Percentiles rank a stretch among this genome's conserved stretches.
Conservation (phyloP, 139 green algal species). For the Zygnema cylindricum region DNA sequence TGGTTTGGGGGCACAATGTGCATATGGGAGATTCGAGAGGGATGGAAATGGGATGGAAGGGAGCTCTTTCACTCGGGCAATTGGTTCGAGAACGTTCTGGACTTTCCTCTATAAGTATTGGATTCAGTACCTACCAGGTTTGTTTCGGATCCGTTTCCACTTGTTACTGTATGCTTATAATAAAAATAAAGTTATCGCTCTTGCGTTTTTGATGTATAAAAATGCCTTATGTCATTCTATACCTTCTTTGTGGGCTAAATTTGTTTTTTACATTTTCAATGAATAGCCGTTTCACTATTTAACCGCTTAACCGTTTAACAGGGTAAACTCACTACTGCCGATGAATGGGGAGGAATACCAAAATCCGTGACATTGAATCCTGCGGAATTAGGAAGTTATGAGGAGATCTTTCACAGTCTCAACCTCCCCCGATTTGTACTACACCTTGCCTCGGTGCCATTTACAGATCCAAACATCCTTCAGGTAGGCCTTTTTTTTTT, state of each 20-base stretch:
- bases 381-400: slow-evolving; percentile 43
- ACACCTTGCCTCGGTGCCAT: neutral
- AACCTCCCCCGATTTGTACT: neutral
- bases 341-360: slow-evolving; percentile 66
- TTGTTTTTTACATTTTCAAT: no score
- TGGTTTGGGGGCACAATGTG: slow-evolving; percentile 73
- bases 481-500: neutral
- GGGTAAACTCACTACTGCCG: slow-evolving; percentile 69
- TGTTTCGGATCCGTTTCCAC: no score
- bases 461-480: neutral
- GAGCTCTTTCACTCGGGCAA: slow-evolving; percentile 74
- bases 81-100: slow-evolving; percentile 62
- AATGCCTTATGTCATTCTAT: slow-evolving; percentile 8
- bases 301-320: no score
- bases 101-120: neutral
- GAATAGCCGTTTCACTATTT: no score
- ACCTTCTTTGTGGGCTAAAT: no score
- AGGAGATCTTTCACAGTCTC: slow-evolving; percentile 39
- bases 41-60: slow-evolving; percentile 71
- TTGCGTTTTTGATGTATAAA: no score
- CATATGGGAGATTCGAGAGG: slow-evolving; percentile 73
- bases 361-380: neutral
- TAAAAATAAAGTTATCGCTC: no score
- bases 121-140: slow-evolving; percentile 1
- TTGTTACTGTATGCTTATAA: no score